Base-by-base conservation (phyloP, 768 basidiomycete species). In the Mycena latifolia region DNA sequence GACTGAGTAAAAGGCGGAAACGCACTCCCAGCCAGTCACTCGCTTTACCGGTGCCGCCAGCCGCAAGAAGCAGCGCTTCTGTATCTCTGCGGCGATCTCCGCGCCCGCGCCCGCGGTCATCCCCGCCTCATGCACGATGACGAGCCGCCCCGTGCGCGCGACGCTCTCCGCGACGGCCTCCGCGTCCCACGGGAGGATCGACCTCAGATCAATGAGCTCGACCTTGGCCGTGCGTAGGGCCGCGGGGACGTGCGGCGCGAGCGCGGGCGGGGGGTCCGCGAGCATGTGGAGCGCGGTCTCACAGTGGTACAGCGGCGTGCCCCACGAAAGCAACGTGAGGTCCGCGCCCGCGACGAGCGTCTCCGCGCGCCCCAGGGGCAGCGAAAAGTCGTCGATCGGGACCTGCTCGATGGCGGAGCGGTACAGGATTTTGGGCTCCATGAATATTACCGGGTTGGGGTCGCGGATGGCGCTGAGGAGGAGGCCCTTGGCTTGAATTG, bases 381-480 rank as follows among this genome's bases (percentile, higher is more conserved):
- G 83, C 58, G 86, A 82, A 73, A 84, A 98, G 75, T 97, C 95
- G 73, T 94, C 93, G 35, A 91, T 83, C 0, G 96, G 96, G 17
- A 98, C 96, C 78, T 98, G 94, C 75, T 98, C 96, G 41, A 96
- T 91, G 92, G 96, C 88, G 48, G 95, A 96, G 54, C 96, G 90
- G 76, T 98, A 98, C 17, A 98, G 81, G 61, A 97, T 87, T 81
- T 98, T 91, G 48, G 96, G 96, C 77, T 98, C 96, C 90, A 98
- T 94, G 77, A 98, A 94, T 47, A 98, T 88, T 17, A 95, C 93
- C 0, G 96, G 96, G 72, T 96, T 96, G 0, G 94, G 93, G 72
- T 98, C 96, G 37, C 95, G 88, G 58, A 98, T 94, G 0, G 95
- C 90, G 18, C 89, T 87, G 11, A 98, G 83, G 6, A 98, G 81